Base-by-base conservation (phyloP, 1,284 basidiomycete species). In the Golubevia sp. region DNA sequence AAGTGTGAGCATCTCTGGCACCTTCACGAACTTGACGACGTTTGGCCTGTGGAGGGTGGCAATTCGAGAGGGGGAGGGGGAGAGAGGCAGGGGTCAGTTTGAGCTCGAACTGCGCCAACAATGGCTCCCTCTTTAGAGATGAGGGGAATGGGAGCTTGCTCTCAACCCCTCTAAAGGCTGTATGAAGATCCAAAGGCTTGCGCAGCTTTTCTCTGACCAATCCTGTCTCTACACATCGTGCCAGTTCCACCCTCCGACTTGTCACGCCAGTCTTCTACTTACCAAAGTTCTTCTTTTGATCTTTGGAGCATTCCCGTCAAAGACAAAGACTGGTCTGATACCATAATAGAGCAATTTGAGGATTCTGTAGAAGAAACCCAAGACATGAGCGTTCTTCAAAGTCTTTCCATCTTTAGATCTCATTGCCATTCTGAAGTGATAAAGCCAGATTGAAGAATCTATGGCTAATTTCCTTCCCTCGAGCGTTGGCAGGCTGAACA, bases 371-470 rank as follows among this genome's bases (percentile, higher is more conserved):
- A 83, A 66, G 84, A 99, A 98, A 23, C 96, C 96, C 55, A 99
- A 86, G 24, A 99, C 90, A 85, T 99, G 97, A 0, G 96, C 95
- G 77, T 98, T 98, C 63, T 91, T 88, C 49, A 99, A 86, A 8
- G 89, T 93, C 24, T 90, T 89, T 15, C 97, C 97, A 64, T 98
- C 93, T 80, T 94, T 96, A 85, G 97, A 95, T 26, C 97, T 90
- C 95, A 99, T 98, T 1, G 97, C 98, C 48, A 95, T 95, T 85
- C 49, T 76, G 53, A 84, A 83, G 62, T 84, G 82, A 64, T 99
- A 99, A 66, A 99, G 91, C 97, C 97, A 99, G 73, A 99, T 97
- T 70, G 94, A 97, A 2, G 94, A 97, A 85, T 99, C 97, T 70
- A 99, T 98, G 44, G 82, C 82, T 1, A 84, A 71, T 30, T 76